These are phyloP conservation scores for Adansonia madagascariensis DNA, from an alignment of 441 rosid species.

Conservation along the genomic window DNA sequence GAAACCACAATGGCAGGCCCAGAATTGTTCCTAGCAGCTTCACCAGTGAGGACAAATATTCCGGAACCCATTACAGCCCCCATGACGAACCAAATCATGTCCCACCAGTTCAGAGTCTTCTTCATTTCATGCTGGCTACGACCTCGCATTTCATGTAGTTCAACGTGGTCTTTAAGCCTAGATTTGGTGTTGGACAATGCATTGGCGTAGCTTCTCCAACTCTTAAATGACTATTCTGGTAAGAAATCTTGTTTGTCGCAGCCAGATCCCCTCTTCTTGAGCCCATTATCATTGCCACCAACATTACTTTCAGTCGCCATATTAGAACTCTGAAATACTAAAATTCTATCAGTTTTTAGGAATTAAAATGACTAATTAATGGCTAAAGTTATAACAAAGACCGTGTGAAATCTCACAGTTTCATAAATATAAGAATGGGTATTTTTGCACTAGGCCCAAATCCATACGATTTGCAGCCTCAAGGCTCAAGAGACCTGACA, in stretches of 20 bases:
- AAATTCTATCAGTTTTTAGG: not conserved
- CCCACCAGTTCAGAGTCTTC: conserved; percentile 76
- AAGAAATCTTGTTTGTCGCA: conserved; percentile 58
- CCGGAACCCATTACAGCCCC: conserved; percentile 83
- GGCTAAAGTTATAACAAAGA: not conserved
- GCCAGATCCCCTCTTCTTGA: conserved; percentile 39
- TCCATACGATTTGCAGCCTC: not conserved
- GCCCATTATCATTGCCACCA: conserved; percentile 21
- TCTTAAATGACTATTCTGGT: conserved; percentile 75
- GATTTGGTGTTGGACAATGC: conserved; percentile 56
- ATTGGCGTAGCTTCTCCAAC: conserved; percentile 49
- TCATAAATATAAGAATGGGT: not conserved
- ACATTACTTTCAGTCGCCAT: conserved; percentile 21
- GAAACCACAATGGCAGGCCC: conserved; percentile 77
- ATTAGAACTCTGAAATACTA: conserved; percentile 2
- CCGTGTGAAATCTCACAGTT: not conserved
- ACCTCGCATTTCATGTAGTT: conserved; percentile 50
- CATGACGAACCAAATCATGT: conserved; percentile 75
- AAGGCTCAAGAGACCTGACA: not conserved
- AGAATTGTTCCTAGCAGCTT: conserved; percentile 52
- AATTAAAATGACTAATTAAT: not conserved
- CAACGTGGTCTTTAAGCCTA: conserved; percentile 57
- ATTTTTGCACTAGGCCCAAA: not conserved
- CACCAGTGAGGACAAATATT: conserved; percentile 80
- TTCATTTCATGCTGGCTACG: conserved; percentile 67